Conservation (phyloP, 192 early-diverging fungal species). For the Entophlyctis luteolus region DNA sequence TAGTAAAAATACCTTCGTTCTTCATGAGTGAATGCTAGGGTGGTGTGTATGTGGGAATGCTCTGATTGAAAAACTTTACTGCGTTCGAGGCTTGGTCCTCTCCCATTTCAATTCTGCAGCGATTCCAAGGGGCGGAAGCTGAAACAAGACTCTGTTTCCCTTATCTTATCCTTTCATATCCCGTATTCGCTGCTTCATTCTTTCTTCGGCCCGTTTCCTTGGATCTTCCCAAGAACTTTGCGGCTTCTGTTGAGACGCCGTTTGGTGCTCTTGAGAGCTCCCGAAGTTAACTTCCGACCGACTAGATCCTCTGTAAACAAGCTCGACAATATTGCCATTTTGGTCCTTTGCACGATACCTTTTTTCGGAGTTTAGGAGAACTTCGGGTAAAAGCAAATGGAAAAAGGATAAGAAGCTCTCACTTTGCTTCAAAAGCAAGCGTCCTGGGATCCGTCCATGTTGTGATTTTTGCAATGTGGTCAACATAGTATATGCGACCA, state of each 20-base stretch:
- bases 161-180: slow-evolving; percentile 25
- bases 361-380: background rate
- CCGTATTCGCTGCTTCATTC: slow-evolving; percentile 23
- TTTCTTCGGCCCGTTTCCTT: slow-evolving; percentile 27
- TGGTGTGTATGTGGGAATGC: too few species aligned
- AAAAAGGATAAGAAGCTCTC: background rate
- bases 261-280: background rate
- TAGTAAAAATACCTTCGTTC: too few species aligned
- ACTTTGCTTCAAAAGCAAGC: slow-evolving; percentile 18
- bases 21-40: too few species aligned
- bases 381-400: background rate
- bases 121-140: too few species aligned
- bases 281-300: background rate
- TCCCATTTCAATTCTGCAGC: too few species aligned
- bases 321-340: slow-evolving; percentile 16
- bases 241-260: background rate
- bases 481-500: slow-evolving; percentile 84
- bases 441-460: slow-evolving; percentile 86
- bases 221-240: slow-evolving; percentile 22
- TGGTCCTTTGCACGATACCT: slow-evolving; percentile 32
- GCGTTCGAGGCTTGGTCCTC: too few species aligned
- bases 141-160: too few species aligned
- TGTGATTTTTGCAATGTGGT: slow-evolving; percentile 84
- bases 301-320: background rate
- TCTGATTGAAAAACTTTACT: too few species aligned